phyloP scores from a whole-genome alignment of 805 yeast genomes.

The Kluyveromyces wickerhamii region DNA sequence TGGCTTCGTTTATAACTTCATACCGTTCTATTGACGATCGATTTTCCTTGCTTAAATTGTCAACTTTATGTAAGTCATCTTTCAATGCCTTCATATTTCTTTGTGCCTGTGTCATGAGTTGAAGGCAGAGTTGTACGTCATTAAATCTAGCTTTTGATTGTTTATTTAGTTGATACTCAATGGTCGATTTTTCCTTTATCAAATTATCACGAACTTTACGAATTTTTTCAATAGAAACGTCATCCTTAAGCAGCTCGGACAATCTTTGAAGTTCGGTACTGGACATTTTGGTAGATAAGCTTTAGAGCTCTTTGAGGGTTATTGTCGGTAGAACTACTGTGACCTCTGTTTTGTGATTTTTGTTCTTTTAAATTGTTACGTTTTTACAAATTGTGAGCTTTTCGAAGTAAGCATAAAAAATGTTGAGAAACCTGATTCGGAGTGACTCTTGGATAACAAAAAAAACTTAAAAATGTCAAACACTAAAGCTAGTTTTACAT shows the following conservation, averaged over 20 bases:
- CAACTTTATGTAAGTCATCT: conserved; percentile 37
- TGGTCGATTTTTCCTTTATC: conserved; percentile 59
- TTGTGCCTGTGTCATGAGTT: conserved; percentile 33
- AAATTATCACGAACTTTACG: conserved; percentile 46
- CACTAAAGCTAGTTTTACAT: neutral
- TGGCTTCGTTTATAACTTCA: conserved; percentile 57
- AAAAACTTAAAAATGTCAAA: neutral
- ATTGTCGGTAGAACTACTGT: too few relatives aligned
- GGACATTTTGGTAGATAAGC: conserved; percentile 15
- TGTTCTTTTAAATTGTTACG: too few relatives aligned
- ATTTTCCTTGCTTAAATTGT: conserved; percentile 45
- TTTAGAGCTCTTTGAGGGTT: too few relatives aligned
- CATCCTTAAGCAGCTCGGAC: conserved; percentile 31
- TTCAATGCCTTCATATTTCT: conserved; percentile 44
- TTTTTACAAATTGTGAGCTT: too few relatives aligned
- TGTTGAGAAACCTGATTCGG: too few relatives aligned
- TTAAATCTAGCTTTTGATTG: conserved; percentile 61
- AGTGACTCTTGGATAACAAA: too few relatives aligned
- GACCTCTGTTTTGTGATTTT: too few relatives aligned
- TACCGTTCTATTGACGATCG: conserved; percentile 56
- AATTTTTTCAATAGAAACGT: conserved; percentile 48
- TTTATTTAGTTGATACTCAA: conserved; percentile 66
- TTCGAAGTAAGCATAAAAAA: too few relatives aligned
- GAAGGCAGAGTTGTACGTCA: conserved; percentile 39
- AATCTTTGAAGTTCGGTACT: conserved; percentile 24